Evolutionary conservation across 164 flowering plant genomes (phyloP), one percentile per base, ranked within the genome.

Genomic region (Echeveria elegans): DNA sequence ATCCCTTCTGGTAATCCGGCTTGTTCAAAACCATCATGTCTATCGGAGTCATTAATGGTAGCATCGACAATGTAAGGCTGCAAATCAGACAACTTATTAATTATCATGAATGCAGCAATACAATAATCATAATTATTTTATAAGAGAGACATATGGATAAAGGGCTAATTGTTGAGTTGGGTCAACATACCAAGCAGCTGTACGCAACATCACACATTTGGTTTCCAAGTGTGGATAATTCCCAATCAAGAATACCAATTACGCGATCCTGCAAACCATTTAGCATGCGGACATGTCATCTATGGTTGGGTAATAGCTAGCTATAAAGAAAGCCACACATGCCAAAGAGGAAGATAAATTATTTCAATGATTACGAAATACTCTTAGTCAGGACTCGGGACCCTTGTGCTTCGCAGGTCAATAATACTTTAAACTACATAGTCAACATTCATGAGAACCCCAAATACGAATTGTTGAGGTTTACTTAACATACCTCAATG

Each of bases 161-260:
- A 10, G 14, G 7, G 19, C 11, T 9, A n/a, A 64, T 30, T 0
- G n/a, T 21, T 15, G 14, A 40, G 40, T 28, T 30, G 50, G 64
- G 53, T 9, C n/a, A 48, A 60, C 31, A 36, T 87, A 92, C 99
- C 99, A 95, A 9, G 80, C 88, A 87, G 82, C 75, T 86, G 81
- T 85, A 79, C 63, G 99, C 96, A 78, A 92, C 92, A 82, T 95
- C 99, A 66, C 86, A 87, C 97, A 95, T 95, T 75, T 92, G 97
- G 73, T 95, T 95, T 53, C 99, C 99, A 70, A 95, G 82, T 14
- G 99, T 95, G 59, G 97, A 92, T 62, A 95, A 66, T 74, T 95
- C 99, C 99, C 99, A 95, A 74, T 95, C 99, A 75, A 95, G 94
- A 77, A 95, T 83, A 67, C 99, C 99, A 81, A 95, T 84, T 65